Base-by-base conservation (phyloP, 495 filamentous ascomycete genomes). In the Lasiosphaeria ovina region DNA sequence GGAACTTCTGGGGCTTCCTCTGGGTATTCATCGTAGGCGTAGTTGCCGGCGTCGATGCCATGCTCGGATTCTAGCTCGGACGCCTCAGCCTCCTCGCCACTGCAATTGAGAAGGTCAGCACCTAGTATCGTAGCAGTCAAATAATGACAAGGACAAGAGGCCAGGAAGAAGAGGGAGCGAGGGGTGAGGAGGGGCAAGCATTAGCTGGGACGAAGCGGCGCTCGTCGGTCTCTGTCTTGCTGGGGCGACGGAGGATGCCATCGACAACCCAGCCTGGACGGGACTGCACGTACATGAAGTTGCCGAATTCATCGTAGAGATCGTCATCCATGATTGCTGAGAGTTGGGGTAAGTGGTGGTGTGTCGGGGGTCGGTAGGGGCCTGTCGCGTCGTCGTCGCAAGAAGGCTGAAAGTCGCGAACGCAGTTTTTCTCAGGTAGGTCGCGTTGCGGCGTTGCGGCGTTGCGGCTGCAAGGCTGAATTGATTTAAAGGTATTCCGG, bases 21-120 rank as follows among this genome's bases (percentile, higher is more conserved):
- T 16, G 85, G 85, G 33, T 88, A 83, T 35, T 92, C 90, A 63
- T 91, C 89, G 72, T 92, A 86, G 59, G 90, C 85, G 67, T 95
- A 97, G 64, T 87, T 86, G 65, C 88, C 89, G 35, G 82, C 84
- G 69, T 83, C 83, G 62, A 88, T 84, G 66, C 86, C 89, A 75
- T 85, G 81, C 64, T 91, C 82, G 61, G 85, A 85, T 68, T 96
- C 93, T 68, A 91, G 90, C 65, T 95, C 93, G 40, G 91, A 95
- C 69, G 92, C 90, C 66, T 87, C 89, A 64, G 84, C 88, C 61
- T 81, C 79, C 71, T 96, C 94, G 65, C 94, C 93, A 42, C 58
- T 64, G 47, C 24, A n/a, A 36, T 1, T 16, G 11, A 9, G 14
- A 35, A 40, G 47, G 58, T 66, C 49, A 66, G 64, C 47, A 54